Percentiles rank a stretch among this genome's conserved stretches.
These are phyloP conservation scores for Silene latifolia DNA, from an alignment of 148 eudicot species.

Conservation along the genomic window DNA sequence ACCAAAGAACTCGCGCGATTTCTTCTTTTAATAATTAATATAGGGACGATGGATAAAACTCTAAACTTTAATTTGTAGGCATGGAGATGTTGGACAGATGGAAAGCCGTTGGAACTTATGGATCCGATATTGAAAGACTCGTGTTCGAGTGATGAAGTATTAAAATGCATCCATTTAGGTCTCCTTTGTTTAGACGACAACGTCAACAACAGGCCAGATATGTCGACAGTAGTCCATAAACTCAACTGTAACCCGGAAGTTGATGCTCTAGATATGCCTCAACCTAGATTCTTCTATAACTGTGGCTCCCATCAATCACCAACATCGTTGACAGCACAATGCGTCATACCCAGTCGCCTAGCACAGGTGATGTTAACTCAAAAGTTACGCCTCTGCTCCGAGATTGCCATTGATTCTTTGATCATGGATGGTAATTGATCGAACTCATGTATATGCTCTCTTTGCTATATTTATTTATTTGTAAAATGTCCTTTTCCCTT, in stretches of 20 bases:
- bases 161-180: constrained; percentile 18
- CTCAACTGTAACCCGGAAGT: not conserved
- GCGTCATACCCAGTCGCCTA: not conserved
- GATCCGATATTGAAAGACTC: constrained; percentile 11
- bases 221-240: constrained; percentile 14
- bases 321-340: not conserved
- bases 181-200: constrained; percentile 11
- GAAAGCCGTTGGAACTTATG: constrained; percentile 6
- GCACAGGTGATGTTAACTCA: not conserved
- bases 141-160: constrained; percentile 17
- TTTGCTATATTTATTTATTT: no score
- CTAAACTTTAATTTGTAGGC: no score
- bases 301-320: not conserved
- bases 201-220: not conserved
- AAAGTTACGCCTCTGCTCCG: not conserved
- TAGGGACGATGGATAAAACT: no score
- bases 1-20: no score
- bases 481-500: not conserved
- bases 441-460: not conserved
- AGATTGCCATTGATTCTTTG: not conserved
- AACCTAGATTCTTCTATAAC: not conserved
- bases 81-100: constrained; percentile 15
- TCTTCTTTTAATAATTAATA: no score
- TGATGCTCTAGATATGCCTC: not conserved
- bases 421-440: not conserved